Evolutionary conservation across 129 eudicot species (phyloP).

Genomic region (Chrysanthemum seticuspe): DNA sequence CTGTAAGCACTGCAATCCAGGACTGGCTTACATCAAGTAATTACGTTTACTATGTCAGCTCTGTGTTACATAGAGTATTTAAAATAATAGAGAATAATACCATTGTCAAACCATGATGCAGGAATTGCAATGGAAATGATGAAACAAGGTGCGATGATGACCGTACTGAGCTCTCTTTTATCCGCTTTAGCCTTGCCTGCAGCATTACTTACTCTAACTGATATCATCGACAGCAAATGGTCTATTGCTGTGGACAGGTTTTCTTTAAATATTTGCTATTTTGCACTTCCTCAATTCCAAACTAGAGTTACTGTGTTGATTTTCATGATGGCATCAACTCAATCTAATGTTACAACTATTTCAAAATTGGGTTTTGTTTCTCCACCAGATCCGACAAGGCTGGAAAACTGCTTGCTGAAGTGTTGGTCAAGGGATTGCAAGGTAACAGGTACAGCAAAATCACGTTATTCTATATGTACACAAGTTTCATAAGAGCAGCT

Average conservation of each 20-base stretch:
- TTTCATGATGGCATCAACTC: neutral
- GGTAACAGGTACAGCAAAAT: slow-evolving; percentile 70
- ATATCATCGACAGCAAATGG: slow-evolving; percentile 95
- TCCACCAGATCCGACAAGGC: slow-evolving; percentile 86
- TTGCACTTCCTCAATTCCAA: neutral
- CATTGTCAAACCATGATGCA: slow-evolving; percentile 34
- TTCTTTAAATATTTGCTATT: slow-evolving; percentile 5
- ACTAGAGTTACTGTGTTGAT: neutral
- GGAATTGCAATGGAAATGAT: slow-evolving; percentile 76
- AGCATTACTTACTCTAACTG: slow-evolving; percentile 63
- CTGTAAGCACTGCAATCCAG: slow-evolving; percentile 97
- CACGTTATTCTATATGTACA: neutral
- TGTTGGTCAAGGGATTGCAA: slow-evolving; percentile 74
- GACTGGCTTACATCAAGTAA: slow-evolving; percentile 95
- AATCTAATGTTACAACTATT: neutral
- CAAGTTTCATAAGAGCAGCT: neutral
- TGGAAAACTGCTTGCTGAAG: slow-evolving; percentile 95
- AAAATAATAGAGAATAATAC: slow-evolving; percentile 1
- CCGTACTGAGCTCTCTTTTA: slow-evolving; percentile 74
- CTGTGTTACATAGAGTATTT: slow-evolving; percentile 6
- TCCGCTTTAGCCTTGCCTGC: slow-evolving; percentile 96
- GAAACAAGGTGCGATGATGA: slow-evolving; percentile 99
- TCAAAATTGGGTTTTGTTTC: neutral
- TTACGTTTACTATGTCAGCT: slow-evolving; percentile 14
- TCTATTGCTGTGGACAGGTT: slow-evolving; percentile 91